These are phyloP conservation scores for Umbelopsis vinacea DNA, from an alignment of 192 early-diverging fungal species.

Conservation along the genomic window DNA sequence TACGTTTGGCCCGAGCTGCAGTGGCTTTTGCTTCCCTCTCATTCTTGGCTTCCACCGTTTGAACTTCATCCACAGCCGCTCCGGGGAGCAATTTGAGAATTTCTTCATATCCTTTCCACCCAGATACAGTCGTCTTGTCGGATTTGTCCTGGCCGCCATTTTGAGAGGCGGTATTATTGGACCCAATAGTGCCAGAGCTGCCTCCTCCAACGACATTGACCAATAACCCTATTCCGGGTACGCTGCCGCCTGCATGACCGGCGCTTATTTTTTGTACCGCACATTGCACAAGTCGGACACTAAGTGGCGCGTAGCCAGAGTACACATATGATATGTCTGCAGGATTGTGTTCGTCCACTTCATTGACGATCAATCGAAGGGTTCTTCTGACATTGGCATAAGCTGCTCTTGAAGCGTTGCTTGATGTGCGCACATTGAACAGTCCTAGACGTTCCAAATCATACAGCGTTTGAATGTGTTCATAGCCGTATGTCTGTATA, in stretches of 20 bases:
- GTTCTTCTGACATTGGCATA: slow-evolving; percentile 68
- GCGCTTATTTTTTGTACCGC: slow-evolving; percentile 55
- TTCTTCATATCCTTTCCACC: slow-evolving; percentile 93
- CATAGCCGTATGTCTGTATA: slow-evolving; percentile 86
- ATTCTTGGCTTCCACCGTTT: slow-evolving; percentile 57
- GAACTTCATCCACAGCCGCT: slow-evolving; percentile 77
- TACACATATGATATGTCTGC: slow-evolving; percentile 93
- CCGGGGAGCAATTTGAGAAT: slow-evolving; percentile 80
- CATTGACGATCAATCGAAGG: slow-evolving; percentile 83
- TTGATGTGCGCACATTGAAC: slow-evolving; percentile 52
- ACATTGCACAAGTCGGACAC: slow-evolving; percentile 87
- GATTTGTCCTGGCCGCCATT: slow-evolving; percentile 31
- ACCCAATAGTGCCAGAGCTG: slow-evolving; percentile 26
- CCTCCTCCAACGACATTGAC: slow-evolving; percentile 46
- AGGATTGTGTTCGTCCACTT: slow-evolving; percentile 83
- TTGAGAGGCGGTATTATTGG: slow-evolving; percentile 13
- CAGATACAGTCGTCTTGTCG: slow-evolving; percentile 45
- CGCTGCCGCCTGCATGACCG: slow-evolving; percentile 35
- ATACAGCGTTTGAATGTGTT: slow-evolving; percentile 87
- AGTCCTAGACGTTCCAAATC: slow-evolving; percentile 74
- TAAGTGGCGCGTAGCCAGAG: slow-evolving; percentile 92
- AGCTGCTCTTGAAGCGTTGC: slow-evolving; percentile 42
- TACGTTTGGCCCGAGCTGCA: slow-evolving; percentile 33
- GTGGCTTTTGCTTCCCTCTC: slow-evolving; percentile 35
- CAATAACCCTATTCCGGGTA: slow-evolving; percentile 46